phyloP scores from a whole-genome alignment of 2,329 filamentous ascomycete species.

The Ampelomyces quisqualis region DNA sequence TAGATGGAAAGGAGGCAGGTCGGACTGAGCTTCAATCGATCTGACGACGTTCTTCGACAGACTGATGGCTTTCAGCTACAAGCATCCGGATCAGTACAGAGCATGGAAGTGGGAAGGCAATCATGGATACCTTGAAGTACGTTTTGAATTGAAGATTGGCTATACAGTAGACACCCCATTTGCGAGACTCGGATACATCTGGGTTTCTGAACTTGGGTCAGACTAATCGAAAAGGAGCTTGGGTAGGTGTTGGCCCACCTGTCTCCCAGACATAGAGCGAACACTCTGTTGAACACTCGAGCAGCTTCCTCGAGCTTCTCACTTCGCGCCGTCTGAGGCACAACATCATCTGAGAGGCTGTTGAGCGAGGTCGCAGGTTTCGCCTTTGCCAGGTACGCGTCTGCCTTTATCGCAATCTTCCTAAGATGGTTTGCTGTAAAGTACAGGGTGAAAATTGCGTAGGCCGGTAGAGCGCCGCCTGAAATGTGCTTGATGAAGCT shows the following conservation, averaged over 20 bases:
- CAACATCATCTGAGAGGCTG: conserved; percentile 76
- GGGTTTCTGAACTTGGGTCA: conserved; percentile 61
- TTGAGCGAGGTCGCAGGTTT: conserved; percentile 51
- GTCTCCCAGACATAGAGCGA: conserved; percentile 85
- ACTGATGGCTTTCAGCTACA: conserved; percentile 75
- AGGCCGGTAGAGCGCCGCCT: conserved; percentile 73
- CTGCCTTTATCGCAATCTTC: conserved; percentile 86
- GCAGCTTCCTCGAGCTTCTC: conserved; percentile 89
- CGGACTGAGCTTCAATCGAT: conserved; percentile 72
- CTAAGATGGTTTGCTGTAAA: conserved; percentile 82
- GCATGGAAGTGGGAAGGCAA: background rate
- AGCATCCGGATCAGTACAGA: conserved; percentile 5
- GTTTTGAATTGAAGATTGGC: conserved; percentile 97
- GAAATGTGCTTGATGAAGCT: conserved; percentile 79
- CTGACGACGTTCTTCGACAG: conserved; percentile 87
- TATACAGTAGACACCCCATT: conserved; percentile 96
- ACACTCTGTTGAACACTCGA: conserved; percentile 86
- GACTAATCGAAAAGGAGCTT: conserved; percentile 13
- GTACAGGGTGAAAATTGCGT: conserved; percentile 92
- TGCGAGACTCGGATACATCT: conserved; percentile 77
- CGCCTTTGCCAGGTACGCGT: conserved; percentile 63
- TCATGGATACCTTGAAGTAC: conserved; percentile 71
- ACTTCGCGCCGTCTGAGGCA: conserved; percentile 64
- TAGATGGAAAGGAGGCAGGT: conserved; percentile 75
- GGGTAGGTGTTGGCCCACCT: conserved; percentile 56